Conservation (phyloP, 2,329 filamentous ascomycete species). For the Dryadomyces sulphureus region DNA sequence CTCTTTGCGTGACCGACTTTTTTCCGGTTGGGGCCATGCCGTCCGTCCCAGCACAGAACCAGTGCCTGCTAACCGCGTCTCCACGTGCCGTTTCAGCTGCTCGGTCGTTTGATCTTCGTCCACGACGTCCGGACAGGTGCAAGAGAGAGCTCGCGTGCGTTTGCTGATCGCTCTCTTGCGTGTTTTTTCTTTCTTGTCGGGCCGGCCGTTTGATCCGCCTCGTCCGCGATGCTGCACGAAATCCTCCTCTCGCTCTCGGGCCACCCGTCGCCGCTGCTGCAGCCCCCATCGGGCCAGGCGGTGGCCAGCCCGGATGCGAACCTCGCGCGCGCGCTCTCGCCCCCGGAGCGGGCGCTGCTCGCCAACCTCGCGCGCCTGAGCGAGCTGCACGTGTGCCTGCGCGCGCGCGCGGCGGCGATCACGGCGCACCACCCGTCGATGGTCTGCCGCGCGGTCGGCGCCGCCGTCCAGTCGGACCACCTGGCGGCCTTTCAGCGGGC, state of each 20-base stretch:
- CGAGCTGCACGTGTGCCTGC: slow-evolving; percentile 59
- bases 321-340: slow-evolving; percentile 35
- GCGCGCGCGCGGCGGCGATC: slow-evolving; percentile 50
- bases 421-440: slow-evolving; percentile 59
- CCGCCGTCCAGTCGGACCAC: slow-evolving; percentile 59
- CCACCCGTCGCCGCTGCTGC: slow-evolving; percentile 76
- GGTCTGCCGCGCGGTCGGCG: slow-evolving; percentile 77
- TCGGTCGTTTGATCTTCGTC: slow-evolving; percentile 11
- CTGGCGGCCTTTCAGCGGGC: slow-evolving; percentile 69
- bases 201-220: neutral
- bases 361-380: slow-evolving; percentile 63
- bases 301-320: neutral
- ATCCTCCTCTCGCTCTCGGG: slow-evolving; percentile 92
- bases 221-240: slow-evolving; percentile 75
- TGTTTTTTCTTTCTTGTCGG: too few species aligned
- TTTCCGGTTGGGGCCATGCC: neutral
- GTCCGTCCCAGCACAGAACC: neutral
- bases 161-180: neutral
- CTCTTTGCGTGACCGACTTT: neutral
- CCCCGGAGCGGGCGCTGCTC: slow-evolving; percentile 72
- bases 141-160: neutral
- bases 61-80: neutral
- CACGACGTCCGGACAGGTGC: slow-evolving; percentile 6
- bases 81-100: slow-evolving; percentile 11
- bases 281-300: neutral